These are phyloP conservation scores for Paraphoma chrysanthemicola DNA, from an alignment of 2,329 filamentous ascomycete genomes.

Conservation along the genomic window DNA sequence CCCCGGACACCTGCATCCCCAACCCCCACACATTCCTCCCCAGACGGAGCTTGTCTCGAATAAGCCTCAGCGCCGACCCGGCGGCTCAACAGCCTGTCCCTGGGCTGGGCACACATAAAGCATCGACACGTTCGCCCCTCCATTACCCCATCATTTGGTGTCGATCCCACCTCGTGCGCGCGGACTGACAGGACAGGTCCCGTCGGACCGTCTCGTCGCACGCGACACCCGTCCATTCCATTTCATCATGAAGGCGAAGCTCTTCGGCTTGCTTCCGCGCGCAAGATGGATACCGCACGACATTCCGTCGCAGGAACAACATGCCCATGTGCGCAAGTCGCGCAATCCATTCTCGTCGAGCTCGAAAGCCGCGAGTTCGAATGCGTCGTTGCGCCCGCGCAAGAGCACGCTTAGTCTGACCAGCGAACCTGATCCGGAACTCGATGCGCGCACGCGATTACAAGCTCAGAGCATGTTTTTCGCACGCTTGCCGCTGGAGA, in stretches of 20 bases:
- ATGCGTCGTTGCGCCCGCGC: conserved; percentile 13
- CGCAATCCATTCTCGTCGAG: conserved; percentile 19
- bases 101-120: not conserved
- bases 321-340: conserved; percentile 16
- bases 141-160: conserved; percentile 1
- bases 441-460: conserved; percentile 34
- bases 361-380: not conserved
- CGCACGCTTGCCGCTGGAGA: conserved; percentile 37
- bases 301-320: conserved; percentile 18
- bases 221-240: not conserved
- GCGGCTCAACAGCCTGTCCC: conserved; percentile 10
- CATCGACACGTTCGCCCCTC: conserved; percentile 1
- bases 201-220: not conserved
- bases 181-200: not conserved
- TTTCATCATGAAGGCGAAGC: conserved; percentile 13
- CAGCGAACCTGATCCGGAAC: conserved; percentile 23
- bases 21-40: not conserved
- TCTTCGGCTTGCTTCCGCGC: conserved; percentile 20
- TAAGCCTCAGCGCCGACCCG: conserved; percentile 10
- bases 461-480: conserved; percentile 42
- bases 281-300: conserved; percentile 39
- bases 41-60: conserved; percentile 22
- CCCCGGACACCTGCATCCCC: not conserved
- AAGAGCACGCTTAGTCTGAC: conserved; percentile 32
- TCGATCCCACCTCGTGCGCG: not conserved